Base-by-base conservation (phyloP, 176 grass and related monocot genomes). In the Hyparrhenia diplandra region DNA sequence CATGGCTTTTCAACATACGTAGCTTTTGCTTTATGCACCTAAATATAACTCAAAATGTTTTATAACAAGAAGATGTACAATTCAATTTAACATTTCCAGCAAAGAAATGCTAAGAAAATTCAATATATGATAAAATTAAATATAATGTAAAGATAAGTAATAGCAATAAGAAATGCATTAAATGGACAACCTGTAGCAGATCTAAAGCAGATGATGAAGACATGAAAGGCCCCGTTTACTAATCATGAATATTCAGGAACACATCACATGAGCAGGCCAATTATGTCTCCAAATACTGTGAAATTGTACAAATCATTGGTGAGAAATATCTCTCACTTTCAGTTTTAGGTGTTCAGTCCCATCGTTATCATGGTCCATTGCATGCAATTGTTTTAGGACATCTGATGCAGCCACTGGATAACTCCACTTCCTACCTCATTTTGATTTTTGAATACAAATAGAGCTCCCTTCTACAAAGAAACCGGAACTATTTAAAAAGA, bases 51-150 rank as follows among this genome's bases (percentile, higher is more conserved):
- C 18, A 24, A 36, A 55, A 41, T 23, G 8, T 54, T 61, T 60
- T 17, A n/a, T 18, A 14, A 29, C 6, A 35, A 24, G 8, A 1
- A 1, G 6, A 70, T 64, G 23, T 31, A 37, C 64, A 36, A 1
- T 10, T 37, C 74, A 85, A n/a, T 17, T 43, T 30, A 69, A 69
- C 18, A 75, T 69, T 87, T 69, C 9, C n/a, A 69, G 70, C 76
- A 12, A 81, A 45, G 24, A 24, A 71, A 14, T 62, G 27, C 6
- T 82, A 42, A n/a, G n/a, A n/a, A n/a, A n/a, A 18, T 46, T 49
- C 5, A 12, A 64, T 18, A 12, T 5, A 62, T 17, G 67, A 35
- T 30, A 17, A 47, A 35, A 2, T 1, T 45, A 18, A 24, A 21
- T 25, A 18, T 17, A 21, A 12, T 42, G 4, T 14, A 28, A 20